phyloP scores from a whole-genome alignment of 1,284 basidiomycete genomes.

The Cerioporus squamosus region DNA sequence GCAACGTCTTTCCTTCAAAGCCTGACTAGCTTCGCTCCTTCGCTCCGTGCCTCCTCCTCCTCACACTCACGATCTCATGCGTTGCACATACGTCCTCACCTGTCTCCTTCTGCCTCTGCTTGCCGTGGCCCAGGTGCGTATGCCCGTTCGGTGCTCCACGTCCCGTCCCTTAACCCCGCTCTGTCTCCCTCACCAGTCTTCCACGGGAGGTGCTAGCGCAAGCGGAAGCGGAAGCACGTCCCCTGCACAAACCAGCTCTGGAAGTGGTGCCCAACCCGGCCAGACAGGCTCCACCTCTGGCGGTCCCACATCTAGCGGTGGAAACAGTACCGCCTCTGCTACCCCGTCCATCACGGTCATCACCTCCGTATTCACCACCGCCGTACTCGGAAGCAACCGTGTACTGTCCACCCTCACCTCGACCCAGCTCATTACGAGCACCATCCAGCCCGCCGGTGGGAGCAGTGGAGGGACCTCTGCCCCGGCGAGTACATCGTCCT shows the following conservation, averaged over 20 bases:
- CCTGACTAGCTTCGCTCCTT: conserved; percentile 14
- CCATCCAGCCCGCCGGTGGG: conserved; percentile 36
- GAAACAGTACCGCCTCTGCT: conserved; percentile 9
- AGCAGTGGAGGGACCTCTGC: conserved; percentile 15
- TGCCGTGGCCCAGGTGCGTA: conserved; percentile 40
- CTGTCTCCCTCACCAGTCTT: conserved; percentile 21
- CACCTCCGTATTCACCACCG: conserved; percentile 30
- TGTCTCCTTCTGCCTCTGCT: conserved; percentile 37
- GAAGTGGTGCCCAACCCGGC: too few relatives aligned
- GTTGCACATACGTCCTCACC: conserved; percentile 29
- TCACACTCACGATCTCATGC: conserved; percentile 27
- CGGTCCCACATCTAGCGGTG: background rate
- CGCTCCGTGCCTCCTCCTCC: background rate
- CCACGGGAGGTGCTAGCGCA: background rate
- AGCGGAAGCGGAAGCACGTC: background rate
- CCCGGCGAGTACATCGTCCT: conserved; percentile 32
- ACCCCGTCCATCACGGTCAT: conserved; percentile 24
- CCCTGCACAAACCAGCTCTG: background rate
- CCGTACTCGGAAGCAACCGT: conserved; percentile 22
- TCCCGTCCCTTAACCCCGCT: conserved; percentile 23
- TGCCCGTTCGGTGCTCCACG: background rate
- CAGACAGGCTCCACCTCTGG: background rate
- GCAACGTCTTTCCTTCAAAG: conserved; percentile 1
- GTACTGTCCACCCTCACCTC: conserved; percentile 21
- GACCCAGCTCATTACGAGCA: conserved; percentile 27